Evolutionary conservation across 768 basidiomycete genomes (phyloP).

Genomic region (Cantharellus anzutake): DNA sequence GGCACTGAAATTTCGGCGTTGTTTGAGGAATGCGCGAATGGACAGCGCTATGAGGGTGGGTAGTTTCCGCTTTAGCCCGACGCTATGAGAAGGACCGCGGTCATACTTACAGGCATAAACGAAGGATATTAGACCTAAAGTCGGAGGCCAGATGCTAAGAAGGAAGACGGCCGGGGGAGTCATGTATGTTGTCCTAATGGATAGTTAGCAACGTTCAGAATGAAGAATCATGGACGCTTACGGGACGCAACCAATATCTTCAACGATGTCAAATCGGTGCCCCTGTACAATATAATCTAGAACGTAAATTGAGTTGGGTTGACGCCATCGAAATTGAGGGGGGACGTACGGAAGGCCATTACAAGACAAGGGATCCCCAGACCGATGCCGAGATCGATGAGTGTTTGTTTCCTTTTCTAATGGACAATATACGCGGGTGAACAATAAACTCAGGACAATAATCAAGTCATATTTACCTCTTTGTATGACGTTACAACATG

Average conservation of each 20-base stretch:
- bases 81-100: slow-evolving; percentile 24
- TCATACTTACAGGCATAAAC: slow-evolving; percentile 12
- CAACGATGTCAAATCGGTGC: slow-evolving; percentile 40
- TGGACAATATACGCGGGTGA: neutral
- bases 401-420: neutral
- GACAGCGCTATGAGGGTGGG: slow-evolving; percentile 6
- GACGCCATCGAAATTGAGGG: neutral
- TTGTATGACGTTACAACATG: slow-evolving; percentile 19
- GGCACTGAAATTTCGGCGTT: slow-evolving; percentile 5
- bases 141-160: slow-evolving; percentile 26
- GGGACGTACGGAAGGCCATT: slow-evolving; percentile 38
- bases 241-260: slow-evolving; percentile 40
- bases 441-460: slow-evolving; percentile 29
- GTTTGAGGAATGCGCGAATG: slow-evolving; percentile 5
- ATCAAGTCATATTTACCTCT: slow-evolving; percentile 19
- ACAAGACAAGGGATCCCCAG: slow-evolving; percentile 37
- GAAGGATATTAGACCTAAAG: slow-evolving; percentile 25
- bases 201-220: too few relatives aligned
- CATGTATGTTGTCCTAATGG: too few relatives aligned
- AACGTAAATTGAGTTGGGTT: neutral
- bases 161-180: slow-evolving; percentile 11
- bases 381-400: slow-evolving; percentile 18
- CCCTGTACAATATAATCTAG: slow-evolving; percentile 39
- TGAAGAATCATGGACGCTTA: slow-evolving; percentile 1
- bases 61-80: slow-evolving; percentile 5